Base-by-base conservation (phyloP, 495 filamentous ascomycete species). In the Lepraria neglecta region DNA sequence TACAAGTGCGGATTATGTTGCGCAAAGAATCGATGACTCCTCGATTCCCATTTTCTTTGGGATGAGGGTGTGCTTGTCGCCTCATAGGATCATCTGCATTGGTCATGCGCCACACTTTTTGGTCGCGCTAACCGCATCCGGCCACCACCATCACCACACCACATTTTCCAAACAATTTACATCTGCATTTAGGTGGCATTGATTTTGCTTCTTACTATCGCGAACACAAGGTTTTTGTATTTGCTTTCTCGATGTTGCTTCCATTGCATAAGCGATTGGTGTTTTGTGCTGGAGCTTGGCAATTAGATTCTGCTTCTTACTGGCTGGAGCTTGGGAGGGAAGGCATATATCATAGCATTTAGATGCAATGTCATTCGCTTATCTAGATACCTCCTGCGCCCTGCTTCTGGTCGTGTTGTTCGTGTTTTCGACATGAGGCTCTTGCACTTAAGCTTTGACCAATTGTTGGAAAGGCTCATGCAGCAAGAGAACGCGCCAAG, bases 41-140 rank as follows among this genome's bases (percentile, higher is more conserved):
- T 54, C 11, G 17, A 54, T 28, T 0, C 6, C 14, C 12, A 15
- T 51, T 15, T 3, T 50, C 24, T 52, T 5, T 38, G 0, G 12
- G 9, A 38, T 10, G 35, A 38, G 35, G 48, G 48, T 52, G 48
- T 35, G 28, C 3, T 19, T 17, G 17, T 51, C 30, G 51, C 51
- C 51, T 54, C 31, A 4, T 1, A 46, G 44, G 11, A 19, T 54
- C 51, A 54, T 30, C 51, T 54, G 28, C 51, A 24, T n/a, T 15
- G 51, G 31, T 54, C 51, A 54, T 54, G 51, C 31, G 50, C 50
- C 28, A 53, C 30, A 53, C 19, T 35, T 46, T 46, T 19, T 12
- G 27, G 4, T 33, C 0, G 1, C 51, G 31, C 51, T 54, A 54
- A 5, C 30, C n/a, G 2, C 9, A 38, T 38, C 12, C 2, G 7